Evolutionary conservation across 129 eudicot genomes (phyloP).

Genomic region (Flaveria linearis): DNA sequence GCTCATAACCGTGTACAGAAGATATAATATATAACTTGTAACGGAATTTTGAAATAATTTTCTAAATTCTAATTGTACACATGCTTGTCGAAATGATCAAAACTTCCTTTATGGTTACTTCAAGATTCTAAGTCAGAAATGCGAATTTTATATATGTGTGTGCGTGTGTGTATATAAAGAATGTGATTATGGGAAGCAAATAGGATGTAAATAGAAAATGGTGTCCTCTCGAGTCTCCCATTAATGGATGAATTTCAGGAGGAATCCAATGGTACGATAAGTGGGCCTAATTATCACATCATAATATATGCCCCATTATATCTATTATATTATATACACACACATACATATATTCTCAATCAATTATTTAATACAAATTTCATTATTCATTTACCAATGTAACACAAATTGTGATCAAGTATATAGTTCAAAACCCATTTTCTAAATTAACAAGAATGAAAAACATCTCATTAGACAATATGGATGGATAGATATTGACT

Average conservation of each 20-base stretch:
- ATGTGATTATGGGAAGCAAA: conserved; percentile 34
- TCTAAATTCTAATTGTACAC: too few relatives aligned
- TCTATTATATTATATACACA: background rate
- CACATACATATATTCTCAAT: background rate
- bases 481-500: conserved; percentile 10
- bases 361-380: background rate
- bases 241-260: conserved; percentile 33
- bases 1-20: too few relatives aligned
- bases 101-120: too few relatives aligned
- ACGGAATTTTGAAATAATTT: too few relatives aligned
- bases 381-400: conserved; percentile 1
- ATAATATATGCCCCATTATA: conserved; percentile 24
- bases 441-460: conserved; percentile 23
- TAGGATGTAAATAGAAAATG: conserved; percentile 27
- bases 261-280: conserved; percentile 52
- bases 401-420: conserved; percentile 11
- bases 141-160: too few relatives aligned
- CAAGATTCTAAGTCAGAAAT: too few relatives aligned
- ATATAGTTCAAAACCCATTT: conserved; percentile 18
- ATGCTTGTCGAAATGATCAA: too few relatives aligned
- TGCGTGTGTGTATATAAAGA: background rate
- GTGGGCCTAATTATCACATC: conserved; percentile 45
- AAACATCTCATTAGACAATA: conserved; percentile 27
- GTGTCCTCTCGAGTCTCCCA: conserved; percentile 30
- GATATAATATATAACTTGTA: too few relatives aligned